A percentile compares a stretch with the other conserved stretches of the same genome.
phyloP scores from a whole-genome alignment of 1,284 basidiomycete genomes.

The Blastosporella zonata region DNA sequence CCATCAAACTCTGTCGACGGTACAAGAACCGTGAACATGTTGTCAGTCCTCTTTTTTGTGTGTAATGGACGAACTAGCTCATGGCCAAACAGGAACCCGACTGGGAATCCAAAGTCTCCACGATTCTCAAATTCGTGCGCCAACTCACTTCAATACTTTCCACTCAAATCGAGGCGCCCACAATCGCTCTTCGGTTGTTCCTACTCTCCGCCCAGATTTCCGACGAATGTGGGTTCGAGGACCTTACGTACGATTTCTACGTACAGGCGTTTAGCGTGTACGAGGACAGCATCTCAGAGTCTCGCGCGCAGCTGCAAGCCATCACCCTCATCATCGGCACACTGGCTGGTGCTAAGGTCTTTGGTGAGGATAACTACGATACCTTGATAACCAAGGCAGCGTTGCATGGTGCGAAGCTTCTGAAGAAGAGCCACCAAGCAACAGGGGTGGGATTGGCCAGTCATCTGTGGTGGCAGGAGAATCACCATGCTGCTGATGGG shows the following conservation, averaged over 20 bases:
- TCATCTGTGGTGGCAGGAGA: slow-evolving; percentile 95
- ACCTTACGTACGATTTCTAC: slow-evolving; percentile 92
- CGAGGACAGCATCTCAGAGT: slow-evolving; percentile 93
- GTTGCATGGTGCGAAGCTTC: slow-evolving; percentile 85
- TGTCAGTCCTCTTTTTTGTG: slow-evolving; percentile 31
- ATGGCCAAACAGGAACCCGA: slow-evolving; percentile 60
- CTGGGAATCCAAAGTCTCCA: slow-evolving; percentile 78
- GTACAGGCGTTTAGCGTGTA: slow-evolving; percentile 95
- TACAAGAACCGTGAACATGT: slow-evolving; percentile 77
- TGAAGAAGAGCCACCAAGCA: slow-evolving; percentile 97
- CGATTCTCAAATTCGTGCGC: slow-evolving; percentile 88
- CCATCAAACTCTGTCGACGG: slow-evolving; percentile 85
- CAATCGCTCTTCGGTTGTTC: slow-evolving; percentile 87
- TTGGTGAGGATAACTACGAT: slow-evolving; percentile 90
- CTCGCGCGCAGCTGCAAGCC: slow-evolving; percentile 87
- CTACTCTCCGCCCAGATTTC: slow-evolving; percentile 91
- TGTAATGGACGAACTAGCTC: not conserved
- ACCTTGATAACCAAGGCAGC: slow-evolving; percentile 95
- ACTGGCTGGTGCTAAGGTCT: slow-evolving; percentile 80
- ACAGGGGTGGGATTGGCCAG: slow-evolving; percentile 92
- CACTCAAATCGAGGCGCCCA: slow-evolving; percentile 87
- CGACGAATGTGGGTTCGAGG: slow-evolving; percentile 90
- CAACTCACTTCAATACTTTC: slow-evolving; percentile 89
- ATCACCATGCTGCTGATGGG: slow-evolving; percentile 36
- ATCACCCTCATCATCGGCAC: slow-evolving; percentile 91